Conservation (phyloP, 106 monocot species). For the Posidonia australis region DNA sequence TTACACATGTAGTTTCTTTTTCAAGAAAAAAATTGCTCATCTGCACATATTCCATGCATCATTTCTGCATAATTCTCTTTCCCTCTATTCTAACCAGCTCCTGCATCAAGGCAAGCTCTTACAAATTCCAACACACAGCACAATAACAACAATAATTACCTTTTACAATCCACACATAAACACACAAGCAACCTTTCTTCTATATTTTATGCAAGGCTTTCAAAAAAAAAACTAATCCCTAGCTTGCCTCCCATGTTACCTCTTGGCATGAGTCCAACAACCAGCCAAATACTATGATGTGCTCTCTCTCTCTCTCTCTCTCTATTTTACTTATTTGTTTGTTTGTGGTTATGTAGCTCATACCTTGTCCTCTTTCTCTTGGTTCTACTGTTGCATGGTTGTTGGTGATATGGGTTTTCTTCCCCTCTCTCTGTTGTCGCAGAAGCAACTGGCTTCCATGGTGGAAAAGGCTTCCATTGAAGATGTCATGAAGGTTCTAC, state of each 20-base stretch:
- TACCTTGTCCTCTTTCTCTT: background rate
- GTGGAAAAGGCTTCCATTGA: conserved; percentile 92
- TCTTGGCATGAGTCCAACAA: background rate
- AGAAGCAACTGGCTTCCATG: conserved; percentile 82
- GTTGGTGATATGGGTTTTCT: background rate
- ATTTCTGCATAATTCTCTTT: no score
- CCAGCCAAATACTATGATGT: background rate
- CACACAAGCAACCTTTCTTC: background rate
- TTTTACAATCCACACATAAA: conserved; percentile 3
- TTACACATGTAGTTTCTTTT: background rate
- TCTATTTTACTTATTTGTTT: no score
- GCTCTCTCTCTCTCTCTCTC: background rate
- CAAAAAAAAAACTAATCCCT: conserved; percentile 5
- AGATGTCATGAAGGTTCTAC: conserved; percentile 92
- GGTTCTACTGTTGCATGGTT: background rate
- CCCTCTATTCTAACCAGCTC: background rate
- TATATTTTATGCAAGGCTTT: conserved; percentile 25
- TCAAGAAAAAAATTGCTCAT: no score
- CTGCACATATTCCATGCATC: no score
- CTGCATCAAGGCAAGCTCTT: background rate
- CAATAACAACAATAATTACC: conserved; percentile 5
- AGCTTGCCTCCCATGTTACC: conserved; percentile 10
- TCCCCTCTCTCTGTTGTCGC: conserved; percentile 9
- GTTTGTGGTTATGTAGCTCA: no score
- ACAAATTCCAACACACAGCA: background rate